Base-by-base conservation (phyloP, 2,329 filamentous ascomycete genomes). In the Shiraia bambusicola region DNA sequence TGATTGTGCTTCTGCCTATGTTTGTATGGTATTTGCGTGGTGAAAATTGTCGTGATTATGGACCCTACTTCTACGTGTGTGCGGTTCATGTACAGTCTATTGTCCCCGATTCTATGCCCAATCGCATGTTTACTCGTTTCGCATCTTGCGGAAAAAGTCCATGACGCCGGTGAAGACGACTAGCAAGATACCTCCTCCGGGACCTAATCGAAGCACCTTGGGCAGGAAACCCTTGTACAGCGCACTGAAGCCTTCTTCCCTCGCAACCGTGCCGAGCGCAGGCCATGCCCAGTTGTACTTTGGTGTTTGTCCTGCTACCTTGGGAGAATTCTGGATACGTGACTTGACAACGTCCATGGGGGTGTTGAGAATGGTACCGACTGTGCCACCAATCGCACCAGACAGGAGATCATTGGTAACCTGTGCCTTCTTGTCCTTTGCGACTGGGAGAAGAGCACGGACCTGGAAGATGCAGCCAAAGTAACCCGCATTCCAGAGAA, bases 271-370 rank as follows among this genome's bases (percentile, higher is more conserved):
- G 42, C 80, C 84, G 36, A 96, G 77, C 15, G 89, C 84, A 33
- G 89, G 88, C 81, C 85, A 95, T 24, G 93, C 93, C 93, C 93
- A 98, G 81, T 97, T 96, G 77, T 98, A 98, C 80, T 98, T 98
- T 65, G 88, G 88, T 15, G 83, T 73, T 39, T 81, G 77, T 4
- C 93, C 93, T n/a, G 86, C 69, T 28, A 95, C 75, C 77, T 87
- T 92, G 54, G 87, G 79, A 41, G 82, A 89, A 75, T 98, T 98
- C 73, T 98, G 93, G 57, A 98, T 98, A 51, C 93, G 86, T 54
- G 88, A 94, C 81, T 98, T 98, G 74, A 97, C 91, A 14, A 97
- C 92, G 64, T 97, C 91, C 82, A 95, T 84, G 43, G 91, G 90
- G 2, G 92, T 97, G 78, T 98, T 98, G 51, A 97, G 67, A 28